Conservation (phyloP, 2,329 filamentous ascomycete species). For the Zymoseptoria tritici region DNA sequence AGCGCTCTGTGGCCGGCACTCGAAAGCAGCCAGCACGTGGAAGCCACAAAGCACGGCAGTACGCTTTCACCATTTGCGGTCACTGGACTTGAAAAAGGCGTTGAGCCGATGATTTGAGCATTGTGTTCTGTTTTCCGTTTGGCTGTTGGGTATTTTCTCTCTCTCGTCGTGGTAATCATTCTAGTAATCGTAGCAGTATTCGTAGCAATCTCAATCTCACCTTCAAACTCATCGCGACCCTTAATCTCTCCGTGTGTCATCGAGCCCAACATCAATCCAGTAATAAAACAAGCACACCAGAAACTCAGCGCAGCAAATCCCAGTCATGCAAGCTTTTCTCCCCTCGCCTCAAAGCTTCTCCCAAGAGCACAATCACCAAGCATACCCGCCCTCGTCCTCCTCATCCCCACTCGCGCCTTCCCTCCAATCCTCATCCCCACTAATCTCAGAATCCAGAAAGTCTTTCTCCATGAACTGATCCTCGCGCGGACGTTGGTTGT, state of each 20-base stretch:
- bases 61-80: too few relatives aligned
- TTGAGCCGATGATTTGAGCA: not conserved
- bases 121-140: not conserved
- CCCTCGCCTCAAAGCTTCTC: too few relatives aligned
- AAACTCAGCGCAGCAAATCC: not conserved
- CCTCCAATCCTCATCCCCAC: slow-evolving; percentile 50
- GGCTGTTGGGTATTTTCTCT: not conserved
- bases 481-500: slow-evolving; percentile 67
- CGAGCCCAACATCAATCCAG: not conserved
- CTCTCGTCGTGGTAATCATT: not conserved
- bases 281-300: not conserved
- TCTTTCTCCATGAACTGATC: slow-evolving; percentile 63
- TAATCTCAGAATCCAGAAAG: slow-evolving; percentile 58
- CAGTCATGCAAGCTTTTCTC: not conserved
- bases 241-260: too few relatives aligned
- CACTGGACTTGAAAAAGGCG: not conserved
- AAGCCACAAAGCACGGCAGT: too few relatives aligned
- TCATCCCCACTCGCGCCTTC: slow-evolving; percentile 45
- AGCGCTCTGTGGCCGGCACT: not conserved
- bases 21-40: too few relatives aligned
- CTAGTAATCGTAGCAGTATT: not conserved
- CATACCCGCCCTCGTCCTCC: slow-evolving; percentile 36
- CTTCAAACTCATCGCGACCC: not conserved
- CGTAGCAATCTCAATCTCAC: not conserved
- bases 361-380: too few relatives aligned